Evolutionary conservation across 2,329 filamentous ascomycete species (phyloP), one percentile per base, ranked within the genome.

Genomic region (Coniochaeta ligniaria): DNA sequence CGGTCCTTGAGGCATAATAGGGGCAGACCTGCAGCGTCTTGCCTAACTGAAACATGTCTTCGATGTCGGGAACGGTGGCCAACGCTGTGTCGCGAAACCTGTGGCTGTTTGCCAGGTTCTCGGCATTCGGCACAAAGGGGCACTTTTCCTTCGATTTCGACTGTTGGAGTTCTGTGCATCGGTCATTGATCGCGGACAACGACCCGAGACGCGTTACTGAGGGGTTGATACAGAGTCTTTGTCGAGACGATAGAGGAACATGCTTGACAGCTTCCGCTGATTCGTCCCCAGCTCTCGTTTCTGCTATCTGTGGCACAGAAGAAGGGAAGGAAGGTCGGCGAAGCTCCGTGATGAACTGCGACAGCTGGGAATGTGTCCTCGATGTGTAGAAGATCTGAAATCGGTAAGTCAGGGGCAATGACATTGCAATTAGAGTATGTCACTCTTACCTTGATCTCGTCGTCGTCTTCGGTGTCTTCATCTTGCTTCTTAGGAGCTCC

Each of bases 1-100:
- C 90, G 2, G 89, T 83, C 57, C 95, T 83, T 0, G 94, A 94
- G n/a, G 94, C 93, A 74, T 99, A 99, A 72, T 99, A 99, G 0
- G 95, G 94, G 70, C 95, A 99, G 6, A 98, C 83, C 0, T 87
- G 85, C 35, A 97, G 79, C 57, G 87, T 84, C 67, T 88, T 90
- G 4, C 95, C 95, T 1, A 98, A 78, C 16, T 80, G 78, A 22
- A 88, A 88, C 43, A 98, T 80, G 67, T 99, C 95, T 72, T 99
- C 95, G 60, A 99, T 98, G 69, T 99, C 95, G 2, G 91, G 89
- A 8, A 99, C 83, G 0, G 85, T 92, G 0, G 95, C 92, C 38
- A 98, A 77, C 1, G 90, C 84, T 65, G 90, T 86, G 69, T 98
- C 94, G 20, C 93, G 87, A 66, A 99, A 98, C 57, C 91, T 85